Evolutionary conservation across 768 basidiomycete species (phyloP).

Genomic region (Collybia sp.): DNA sequence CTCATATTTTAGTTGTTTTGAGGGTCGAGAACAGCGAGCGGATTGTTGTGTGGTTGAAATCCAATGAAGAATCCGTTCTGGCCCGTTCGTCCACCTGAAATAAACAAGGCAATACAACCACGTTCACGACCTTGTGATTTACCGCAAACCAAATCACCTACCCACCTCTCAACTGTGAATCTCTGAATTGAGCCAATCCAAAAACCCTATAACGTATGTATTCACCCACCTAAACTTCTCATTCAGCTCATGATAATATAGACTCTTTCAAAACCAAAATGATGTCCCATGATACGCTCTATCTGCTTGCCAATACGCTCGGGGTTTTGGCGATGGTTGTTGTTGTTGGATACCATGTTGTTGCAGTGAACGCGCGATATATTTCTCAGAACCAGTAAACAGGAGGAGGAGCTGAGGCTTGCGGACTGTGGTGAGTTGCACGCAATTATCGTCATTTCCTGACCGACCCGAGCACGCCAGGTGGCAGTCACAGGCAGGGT

Average conservation of each 20-base stretch:
- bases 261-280: conserved; percentile 29
- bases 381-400: conserved; percentile 5
- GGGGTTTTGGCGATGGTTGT: conserved; percentile 85
- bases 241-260: neutral
- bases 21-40: conserved; percentile 11
- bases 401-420: too few relatives aligned
- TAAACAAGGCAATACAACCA: conserved; percentile 17
- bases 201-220: neutral
- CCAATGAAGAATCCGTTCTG: conserved; percentile 22
- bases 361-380: conserved; percentile 73
- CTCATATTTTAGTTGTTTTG: conserved; percentile 41
- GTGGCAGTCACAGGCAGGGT: too few relatives aligned
- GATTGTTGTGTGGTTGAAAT: conserved; percentile 1
- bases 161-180: neutral
- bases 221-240: neutral
- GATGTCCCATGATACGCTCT: conserved; percentile 80
- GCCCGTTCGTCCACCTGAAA: conserved; percentile 24
- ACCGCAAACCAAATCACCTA: neutral
- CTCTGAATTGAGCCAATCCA: too few relatives aligned
- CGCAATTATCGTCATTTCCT: too few relatives aligned
- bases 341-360: conserved; percentile 85
- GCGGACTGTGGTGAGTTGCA: too few relatives aligned
- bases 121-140: neutral
- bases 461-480: too few relatives aligned
- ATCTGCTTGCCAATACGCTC: conserved; percentile 76